phyloP scores from a whole-genome alignment of 352 stramenopile species.

The Phytophthora quininea region DNA sequence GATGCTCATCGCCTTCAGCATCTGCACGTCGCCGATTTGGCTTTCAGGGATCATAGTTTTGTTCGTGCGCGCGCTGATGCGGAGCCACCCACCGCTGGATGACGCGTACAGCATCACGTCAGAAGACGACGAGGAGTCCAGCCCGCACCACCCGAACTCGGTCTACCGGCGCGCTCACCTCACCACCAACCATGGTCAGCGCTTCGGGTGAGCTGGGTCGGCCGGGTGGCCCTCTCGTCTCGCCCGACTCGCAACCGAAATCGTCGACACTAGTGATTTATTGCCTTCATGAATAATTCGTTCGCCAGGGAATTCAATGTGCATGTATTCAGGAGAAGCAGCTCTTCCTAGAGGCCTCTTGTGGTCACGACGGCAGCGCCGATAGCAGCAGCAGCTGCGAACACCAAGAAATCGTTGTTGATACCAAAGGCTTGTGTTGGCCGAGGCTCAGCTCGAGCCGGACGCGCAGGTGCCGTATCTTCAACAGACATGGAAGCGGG shows the following conservation, averaged over 20 bases:
- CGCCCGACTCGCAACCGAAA: not conserved
- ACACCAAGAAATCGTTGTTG: constrained; percentile 46
- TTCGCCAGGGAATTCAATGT: not conserved
- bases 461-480: not conserved
- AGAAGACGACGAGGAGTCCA: constrained; percentile 46
- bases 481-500: not conserved
- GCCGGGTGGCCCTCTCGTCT: not conserved
- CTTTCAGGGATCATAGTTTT: constrained; percentile 60
- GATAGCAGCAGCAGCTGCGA: constrained; percentile 23
- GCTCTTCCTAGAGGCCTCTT: constrained; percentile 38
- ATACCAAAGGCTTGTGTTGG: constrained; percentile 44
- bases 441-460: not conserved
- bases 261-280: constrained; percentile 34
- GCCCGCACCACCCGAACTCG: constrained; percentile 50
- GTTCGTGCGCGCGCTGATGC: constrained; percentile 52
- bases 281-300: constrained; percentile 19
- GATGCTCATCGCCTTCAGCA: constrained; percentile 76
- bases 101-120: constrained; percentile 52
- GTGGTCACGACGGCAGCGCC: constrained; percentile 39
- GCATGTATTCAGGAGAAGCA: not conserved
- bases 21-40: constrained; percentile 84
- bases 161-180: constrained; percentile 52
- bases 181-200: constrained; percentile 35
- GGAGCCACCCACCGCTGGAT: constrained; percentile 34
- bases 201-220: constrained; percentile 23